phyloP scores from a whole-genome alignment of 352 stramenopile genomes.

The Thraustochytrium sp. region DNA sequence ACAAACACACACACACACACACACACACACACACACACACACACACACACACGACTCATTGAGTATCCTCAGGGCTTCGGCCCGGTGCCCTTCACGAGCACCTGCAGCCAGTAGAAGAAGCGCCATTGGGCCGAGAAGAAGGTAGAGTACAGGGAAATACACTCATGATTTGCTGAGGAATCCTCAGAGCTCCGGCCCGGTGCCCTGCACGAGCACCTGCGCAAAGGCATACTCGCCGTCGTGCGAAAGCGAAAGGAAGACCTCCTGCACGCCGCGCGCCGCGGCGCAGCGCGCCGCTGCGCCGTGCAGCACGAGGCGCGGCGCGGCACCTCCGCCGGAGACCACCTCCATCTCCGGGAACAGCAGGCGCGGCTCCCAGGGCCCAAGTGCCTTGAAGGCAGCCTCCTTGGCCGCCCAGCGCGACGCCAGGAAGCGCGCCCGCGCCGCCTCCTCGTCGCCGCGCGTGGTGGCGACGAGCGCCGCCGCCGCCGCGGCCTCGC shows the following conservation, averaged over 20 bases:
- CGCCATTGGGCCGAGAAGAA: no score
- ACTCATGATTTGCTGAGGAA: no score
- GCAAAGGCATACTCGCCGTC: slow-evolving; percentile 37
- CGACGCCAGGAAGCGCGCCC: not conserved
- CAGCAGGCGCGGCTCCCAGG: not conserved
- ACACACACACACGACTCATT: no score
- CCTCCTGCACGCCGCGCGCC: not conserved
- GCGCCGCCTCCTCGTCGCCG: not conserved
- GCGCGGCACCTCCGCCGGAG: not conserved
- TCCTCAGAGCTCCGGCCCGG: no score
- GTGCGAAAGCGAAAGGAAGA: slow-evolving; percentile 16
- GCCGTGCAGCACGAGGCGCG: not conserved
- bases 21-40: no score
- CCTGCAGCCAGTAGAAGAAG: no score
- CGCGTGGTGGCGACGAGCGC: not conserved
- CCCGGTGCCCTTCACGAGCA: no score
- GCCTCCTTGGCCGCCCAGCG: slow-evolving; percentile 39
- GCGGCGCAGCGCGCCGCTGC: not conserved
- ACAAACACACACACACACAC: no score
- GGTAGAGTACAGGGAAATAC: no score
- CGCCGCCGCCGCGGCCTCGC: not conserved
- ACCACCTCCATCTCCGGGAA: not conserved
- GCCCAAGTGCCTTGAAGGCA: slow-evolving; percentile 31
- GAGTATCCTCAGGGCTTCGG: no score
- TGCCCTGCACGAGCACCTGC: slow-evolving; percentile 12